Evolutionary conservation across 2,329 filamentous ascomycete genomes (phyloP).

Genomic region (Diaporthe velutina): DNA sequence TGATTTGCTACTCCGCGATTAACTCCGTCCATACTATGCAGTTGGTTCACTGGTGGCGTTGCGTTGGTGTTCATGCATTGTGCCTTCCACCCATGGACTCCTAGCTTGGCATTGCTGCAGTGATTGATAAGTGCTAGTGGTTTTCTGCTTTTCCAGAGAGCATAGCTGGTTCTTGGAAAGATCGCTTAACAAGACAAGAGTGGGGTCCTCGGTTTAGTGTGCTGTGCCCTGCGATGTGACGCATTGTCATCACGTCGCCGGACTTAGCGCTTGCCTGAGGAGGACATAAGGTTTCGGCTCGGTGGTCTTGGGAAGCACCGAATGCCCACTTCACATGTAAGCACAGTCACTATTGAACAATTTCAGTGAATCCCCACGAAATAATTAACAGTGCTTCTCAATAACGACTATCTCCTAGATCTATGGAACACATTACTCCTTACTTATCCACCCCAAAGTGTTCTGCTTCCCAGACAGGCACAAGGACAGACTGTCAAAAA

Average conservation of each 20-base stretch:
- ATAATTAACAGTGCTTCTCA: not conserved
- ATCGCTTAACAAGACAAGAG: not conserved
- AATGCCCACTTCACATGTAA: not conserved
- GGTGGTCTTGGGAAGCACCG: slow-evolving; percentile 1
- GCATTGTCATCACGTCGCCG: not conserved
- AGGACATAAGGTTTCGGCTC: not conserved
- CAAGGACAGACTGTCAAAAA: not conserved
- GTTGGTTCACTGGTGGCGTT: not conserved
- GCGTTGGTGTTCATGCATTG: not conserved
- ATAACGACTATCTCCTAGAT: not conserved
- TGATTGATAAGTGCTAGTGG: not conserved
- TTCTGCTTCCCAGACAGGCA: not conserved
- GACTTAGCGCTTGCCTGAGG: not conserved
- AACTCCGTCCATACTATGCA: not conserved
- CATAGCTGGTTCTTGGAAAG: not conserved
- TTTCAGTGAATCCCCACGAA: not conserved
- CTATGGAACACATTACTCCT: not conserved
- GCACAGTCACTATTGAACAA: not conserved
- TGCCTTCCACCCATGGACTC: not conserved
- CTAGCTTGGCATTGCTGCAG: not conserved
- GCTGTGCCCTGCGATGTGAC: not conserved
- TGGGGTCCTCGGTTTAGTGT: not conserved
- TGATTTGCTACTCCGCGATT: not conserved
- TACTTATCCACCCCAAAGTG: too few species aligned
- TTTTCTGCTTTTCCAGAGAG: not conserved